Conservation (phyloP, 768 basidiomycete genomes). For the Sporobolomyces phaffii region DNA sequence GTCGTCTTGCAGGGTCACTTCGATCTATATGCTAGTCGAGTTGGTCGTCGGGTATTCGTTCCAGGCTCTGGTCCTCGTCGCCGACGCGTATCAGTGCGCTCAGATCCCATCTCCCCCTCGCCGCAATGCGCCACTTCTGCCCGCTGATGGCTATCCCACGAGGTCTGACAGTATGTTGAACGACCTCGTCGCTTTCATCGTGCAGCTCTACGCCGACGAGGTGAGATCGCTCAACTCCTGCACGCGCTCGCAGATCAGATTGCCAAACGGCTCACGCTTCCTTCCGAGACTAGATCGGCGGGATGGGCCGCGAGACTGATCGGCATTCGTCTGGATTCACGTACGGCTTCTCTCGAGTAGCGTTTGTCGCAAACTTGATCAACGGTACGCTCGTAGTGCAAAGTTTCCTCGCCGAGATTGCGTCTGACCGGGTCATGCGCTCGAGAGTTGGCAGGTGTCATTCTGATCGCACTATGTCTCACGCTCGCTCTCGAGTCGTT, state of each 20-base stretch:
- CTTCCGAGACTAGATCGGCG: neutral
- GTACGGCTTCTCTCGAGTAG: constrained; percentile 10
- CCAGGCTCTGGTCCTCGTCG: constrained; percentile 11
- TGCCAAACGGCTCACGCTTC: neutral
- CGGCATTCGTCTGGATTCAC: constrained; percentile 4
- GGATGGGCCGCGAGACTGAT: neutral
- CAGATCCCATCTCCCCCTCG: neutral
- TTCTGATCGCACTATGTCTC: constrained; percentile 27
- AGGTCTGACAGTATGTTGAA: constrained; percentile 33
- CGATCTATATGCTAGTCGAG: constrained; percentile 20
- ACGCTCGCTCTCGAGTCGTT: constrained; percentile 18
- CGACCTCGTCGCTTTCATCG: constrained; percentile 21
- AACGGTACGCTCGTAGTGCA: constrained; percentile 4
- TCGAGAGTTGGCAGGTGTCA: neutral
- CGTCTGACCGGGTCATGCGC: neutral
- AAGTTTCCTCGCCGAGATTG: no score
- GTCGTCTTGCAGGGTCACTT: constrained; percentile 4
- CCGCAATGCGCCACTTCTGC: no score
- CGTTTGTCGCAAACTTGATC: constrained; percentile 26
- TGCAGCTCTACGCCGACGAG: constrained; percentile 26
- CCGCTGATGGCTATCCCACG: no score
- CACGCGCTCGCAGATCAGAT: no score
- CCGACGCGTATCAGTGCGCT: constrained; percentile 18
- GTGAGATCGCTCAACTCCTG: neutral
- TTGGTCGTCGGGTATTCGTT: constrained; percentile 23